Evolutionary conservation across 345 rosid genomes (phyloP), one percentile per base, ranked within the genome.

Genomic region (Streptanthus diversifolius): DNA sequence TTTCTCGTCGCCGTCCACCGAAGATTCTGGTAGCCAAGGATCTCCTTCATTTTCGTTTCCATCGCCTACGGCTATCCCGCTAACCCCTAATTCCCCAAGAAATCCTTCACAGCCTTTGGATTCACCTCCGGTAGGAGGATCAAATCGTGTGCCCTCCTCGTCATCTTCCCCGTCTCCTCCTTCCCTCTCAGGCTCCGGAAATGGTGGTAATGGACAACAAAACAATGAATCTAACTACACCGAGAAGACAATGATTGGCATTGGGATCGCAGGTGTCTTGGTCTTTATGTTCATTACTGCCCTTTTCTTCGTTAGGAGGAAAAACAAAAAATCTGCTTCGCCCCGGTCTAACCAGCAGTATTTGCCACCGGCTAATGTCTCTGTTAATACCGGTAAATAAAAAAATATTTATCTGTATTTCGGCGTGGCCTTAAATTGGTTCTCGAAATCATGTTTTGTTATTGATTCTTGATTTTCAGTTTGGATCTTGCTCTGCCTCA

Each of bases 361-460:
- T 72, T 68, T 76, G 58, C 85, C 89, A 8, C 64, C 75, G 8
- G 71, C 63, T 47, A 77, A 56, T 76, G 80, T 83, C 59, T 27
- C 85, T 17, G 69, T 73, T 9, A 67, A 83, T 57, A 40, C 87
- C 45, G 91, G 91, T 86, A 79, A 56, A 18, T 15, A 15, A 3
- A 30, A 19, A 0, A 25, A 51, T 0, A 43, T 2, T 39, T 7
- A 24, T 22, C 4, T 1, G 2, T 5, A 1, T 48, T 63, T 47
- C 41, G 8, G 8, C 13, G 14, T 61, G 17, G 7, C 21, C 61
- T 30, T 67, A 15, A 17, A n/a, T 39, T 49, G 73, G 45, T 49
- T 73, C 7, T 49, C 59, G 83, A 40, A 45, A 14, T 44, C 25
- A 44, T 55, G 33, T 70, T 1, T 49, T 33, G 4, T 47, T 61